A percentile compares a stretch with the other conserved stretches of the same genome.
Conservation (phyloP, 257 asterid genomes). For the Petunia axillaris region DNA sequence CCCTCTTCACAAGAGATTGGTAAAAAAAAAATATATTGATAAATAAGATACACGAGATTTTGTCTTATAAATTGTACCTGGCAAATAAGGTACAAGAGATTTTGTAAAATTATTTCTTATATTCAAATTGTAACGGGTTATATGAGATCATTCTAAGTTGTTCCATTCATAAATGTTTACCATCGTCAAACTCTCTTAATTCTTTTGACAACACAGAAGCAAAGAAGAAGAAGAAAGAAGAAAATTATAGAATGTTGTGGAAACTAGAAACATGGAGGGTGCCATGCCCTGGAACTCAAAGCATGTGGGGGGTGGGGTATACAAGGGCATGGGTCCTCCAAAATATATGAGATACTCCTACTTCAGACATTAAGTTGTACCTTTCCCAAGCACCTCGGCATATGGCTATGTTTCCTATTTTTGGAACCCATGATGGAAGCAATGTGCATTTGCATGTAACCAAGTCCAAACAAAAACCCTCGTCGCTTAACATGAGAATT, state of each 20-base stretch:
- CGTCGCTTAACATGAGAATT: not conserved
- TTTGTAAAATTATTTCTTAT: no score
- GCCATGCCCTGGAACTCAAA: not conserved
- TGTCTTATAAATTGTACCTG: no score
- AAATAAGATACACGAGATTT: no score
- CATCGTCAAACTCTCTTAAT: no score
- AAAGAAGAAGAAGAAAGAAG: no score
- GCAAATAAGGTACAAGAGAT: no score
- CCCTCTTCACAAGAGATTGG: no score
- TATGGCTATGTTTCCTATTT: constrained; percentile 36
- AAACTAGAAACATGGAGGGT: not conserved
- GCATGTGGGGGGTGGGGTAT: not conserved
- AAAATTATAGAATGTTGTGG: not conserved
- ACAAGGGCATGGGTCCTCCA: not conserved
- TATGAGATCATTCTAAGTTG: no score
- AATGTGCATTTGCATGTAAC: constrained; percentile 16
- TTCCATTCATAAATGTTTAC: no score
- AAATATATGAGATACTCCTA: not conserved
- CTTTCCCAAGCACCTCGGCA: constrained; percentile 26
- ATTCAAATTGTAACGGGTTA: no score
- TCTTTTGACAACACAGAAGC: no score
- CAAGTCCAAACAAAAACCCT: not conserved
- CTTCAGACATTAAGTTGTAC: not conserved
- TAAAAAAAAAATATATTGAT: no score
- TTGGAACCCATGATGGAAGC: constrained; percentile 30